Evolutionary conservation across 2,329 filamentous ascomycete genomes (phyloP).

Genomic region (Drechmeria coniospora): DNA sequence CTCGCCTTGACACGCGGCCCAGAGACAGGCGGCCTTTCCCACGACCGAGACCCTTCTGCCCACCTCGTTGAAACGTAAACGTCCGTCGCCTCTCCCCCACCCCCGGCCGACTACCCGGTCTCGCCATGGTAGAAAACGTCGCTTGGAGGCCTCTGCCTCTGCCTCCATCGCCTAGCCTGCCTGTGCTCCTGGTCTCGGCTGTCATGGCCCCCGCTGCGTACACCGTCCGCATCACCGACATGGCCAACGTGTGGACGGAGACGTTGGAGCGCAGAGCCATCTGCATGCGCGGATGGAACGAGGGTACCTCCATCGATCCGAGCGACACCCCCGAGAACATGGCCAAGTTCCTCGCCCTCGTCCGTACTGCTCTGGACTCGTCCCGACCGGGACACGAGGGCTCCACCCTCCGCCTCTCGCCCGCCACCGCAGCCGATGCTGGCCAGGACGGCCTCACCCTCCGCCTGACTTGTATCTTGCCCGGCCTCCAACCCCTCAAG

Average conservation of each 20-base stretch:
- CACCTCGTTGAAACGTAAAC: too few species aligned
- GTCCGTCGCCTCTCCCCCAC: not conserved
- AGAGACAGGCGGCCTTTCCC: too few species aligned
- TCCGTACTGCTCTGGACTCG: constrained; percentile 36
- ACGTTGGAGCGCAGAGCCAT: constrained; percentile 45
- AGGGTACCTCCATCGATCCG: constrained; percentile 59
- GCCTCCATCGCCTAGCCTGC: constrained; percentile 25
- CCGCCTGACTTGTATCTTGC: constrained; percentile 42
- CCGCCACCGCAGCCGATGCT: constrained; percentile 15
- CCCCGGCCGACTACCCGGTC: not conserved
- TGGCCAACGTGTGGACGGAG: constrained; percentile 61
- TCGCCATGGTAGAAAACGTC: not conserved
- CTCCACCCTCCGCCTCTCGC: constrained; percentile 28
- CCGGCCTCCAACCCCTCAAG: constrained; percentile 45
- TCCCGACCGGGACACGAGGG: constrained; percentile 26
- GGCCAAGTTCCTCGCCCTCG: constrained; percentile 47
- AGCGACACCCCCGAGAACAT: constrained; percentile 54
- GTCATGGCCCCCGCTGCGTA: constrained; percentile 42
- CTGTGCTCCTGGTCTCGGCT: constrained; percentile 48
- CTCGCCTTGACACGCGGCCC: too few species aligned
- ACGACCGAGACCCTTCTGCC: too few species aligned
- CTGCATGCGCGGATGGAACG: constrained; percentile 41
- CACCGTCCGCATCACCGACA: constrained; percentile 51
- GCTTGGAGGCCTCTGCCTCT: constrained; percentile 34
- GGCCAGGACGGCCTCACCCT: constrained; percentile 31